A percentile compares a stretch with the other conserved stretches of the same genome.
These are phyloP conservation scores for Dictyostelium discoideum DNA, from an alignment of 78 protist species.

Conservation along the genomic window dicty_2.7 NC_007090.3:584501-585000, in stretches of 20 bases:
- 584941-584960: conserved; percentile 49
- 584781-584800: conserved; percentile 55
- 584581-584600: too few relatives aligned
- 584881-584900: conserved; percentile 40
- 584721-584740: conserved; percentile 68
- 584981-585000: conserved; percentile 36
- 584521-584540: conserved; percentile 38
- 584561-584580: too few relatives aligned
- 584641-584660: conserved; percentile 48
- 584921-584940: conserved; percentile 66
- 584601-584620: too few relatives aligned
- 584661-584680: conserved; percentile 14
- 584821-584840: conserved; percentile 11
- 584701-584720: conserved; percentile 72
- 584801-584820: conserved; percentile 69
- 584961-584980: conserved; percentile 29
- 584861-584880: conserved; percentile 51
- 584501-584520: conserved; percentile 51
- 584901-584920: conserved; percentile 50
- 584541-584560: neutral
- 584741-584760: conserved; percentile 57
- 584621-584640: conserved; percentile 1
- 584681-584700: conserved; percentile 36
- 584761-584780: conserved; percentile 53
- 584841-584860: conserved; percentile 1